Evolutionary conservation across 208 protist genomes (phyloP).

Genomic region (Leishmania mexicana): DNA sequence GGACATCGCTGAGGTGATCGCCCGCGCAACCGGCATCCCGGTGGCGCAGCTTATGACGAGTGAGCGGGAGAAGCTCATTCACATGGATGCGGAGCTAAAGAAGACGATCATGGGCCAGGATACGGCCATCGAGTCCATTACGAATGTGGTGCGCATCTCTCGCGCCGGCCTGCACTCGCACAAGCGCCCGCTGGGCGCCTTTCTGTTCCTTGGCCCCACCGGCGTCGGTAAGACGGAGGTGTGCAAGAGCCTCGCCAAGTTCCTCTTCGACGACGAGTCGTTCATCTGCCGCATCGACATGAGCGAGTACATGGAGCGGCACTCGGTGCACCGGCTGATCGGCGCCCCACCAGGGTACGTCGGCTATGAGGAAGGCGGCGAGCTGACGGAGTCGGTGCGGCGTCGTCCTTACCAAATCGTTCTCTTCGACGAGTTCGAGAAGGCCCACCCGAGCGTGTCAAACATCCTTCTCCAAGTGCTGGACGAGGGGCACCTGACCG

Average conservation of each 20-base stretch:
- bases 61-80: slow-evolving; percentile 91
- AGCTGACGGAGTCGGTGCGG: slow-evolving; percentile 98
- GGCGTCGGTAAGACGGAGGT: slow-evolving; percentile 98
- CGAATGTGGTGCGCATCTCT: slow-evolving; percentile 96
- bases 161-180: slow-evolving; percentile 92
- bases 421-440: slow-evolving; percentile 99
- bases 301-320: slow-evolving; percentile 98
- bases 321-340: slow-evolving; percentile 96
- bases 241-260: slow-evolving; percentile 94
- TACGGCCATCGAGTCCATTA: slow-evolving; percentile 95
- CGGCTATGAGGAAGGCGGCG: slow-evolving; percentile 97
- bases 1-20: slow-evolving; percentile 96
- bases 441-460: slow-evolving; percentile 96
- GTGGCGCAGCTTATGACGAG: slow-evolving; percentile 88
- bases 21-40: slow-evolving; percentile 98
- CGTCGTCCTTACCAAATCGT: slow-evolving; percentile 97
- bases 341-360: slow-evolving; percentile 98
- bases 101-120: slow-evolving; percentile 96
- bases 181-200: slow-evolving; percentile 94
- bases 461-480: slow-evolving; percentile 98
- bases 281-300: slow-evolving; percentile 98
- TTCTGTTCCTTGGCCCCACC: slow-evolving; percentile 97
- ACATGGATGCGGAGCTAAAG: slow-evolving; percentile 89
- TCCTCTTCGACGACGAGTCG: slow-evolving; percentile 97
- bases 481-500: slow-evolving; percentile 98